phyloP scores from a whole-genome alignment of 148 eudicot genomes.

The Camellia granthamiana region DNA sequence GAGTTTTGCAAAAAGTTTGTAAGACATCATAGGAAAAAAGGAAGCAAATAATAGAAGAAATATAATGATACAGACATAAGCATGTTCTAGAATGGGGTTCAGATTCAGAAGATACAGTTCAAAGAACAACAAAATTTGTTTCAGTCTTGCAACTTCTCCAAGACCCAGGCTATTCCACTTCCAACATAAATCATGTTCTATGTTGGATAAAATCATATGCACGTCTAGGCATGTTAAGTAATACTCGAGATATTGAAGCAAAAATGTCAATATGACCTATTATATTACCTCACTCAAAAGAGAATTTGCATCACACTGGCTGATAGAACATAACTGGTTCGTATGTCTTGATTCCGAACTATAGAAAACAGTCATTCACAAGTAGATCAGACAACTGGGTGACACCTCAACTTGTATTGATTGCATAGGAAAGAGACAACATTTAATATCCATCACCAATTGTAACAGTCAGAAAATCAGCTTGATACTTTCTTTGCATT shows the following conservation, averaged over 20 bases:
- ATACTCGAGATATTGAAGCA: neutral
- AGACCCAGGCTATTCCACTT: neutral
- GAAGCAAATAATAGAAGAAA: neutral
- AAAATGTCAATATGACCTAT: neutral
- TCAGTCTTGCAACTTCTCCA: neutral
- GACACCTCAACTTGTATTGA: neutral
- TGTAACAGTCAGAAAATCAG: neutral
- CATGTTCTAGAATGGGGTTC: neutral
- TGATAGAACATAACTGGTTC: conserved; percentile 72
- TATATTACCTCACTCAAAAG: conserved; percentile 64
- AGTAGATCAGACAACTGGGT: conserved; percentile 8
- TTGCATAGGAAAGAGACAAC: neutral
- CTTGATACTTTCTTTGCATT: neutral
- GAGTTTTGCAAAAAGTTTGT: no score
- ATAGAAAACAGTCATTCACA: conserved; percentile 19
- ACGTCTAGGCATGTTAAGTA: neutral
- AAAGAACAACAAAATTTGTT: neutral
- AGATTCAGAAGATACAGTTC: neutral
- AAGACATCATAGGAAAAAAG: no score
- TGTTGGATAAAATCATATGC: no score
- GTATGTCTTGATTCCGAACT: conserved; percentile 63
- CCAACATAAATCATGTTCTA: no score
- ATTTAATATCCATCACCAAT: neutral
- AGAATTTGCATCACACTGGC: conserved; percentile 68
- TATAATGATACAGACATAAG: neutral